These are phyloP conservation scores for Coniophora puteana DNA, from an alignment of 1,284 basidiomycete genomes.

Conservation along the genomic window DNA sequence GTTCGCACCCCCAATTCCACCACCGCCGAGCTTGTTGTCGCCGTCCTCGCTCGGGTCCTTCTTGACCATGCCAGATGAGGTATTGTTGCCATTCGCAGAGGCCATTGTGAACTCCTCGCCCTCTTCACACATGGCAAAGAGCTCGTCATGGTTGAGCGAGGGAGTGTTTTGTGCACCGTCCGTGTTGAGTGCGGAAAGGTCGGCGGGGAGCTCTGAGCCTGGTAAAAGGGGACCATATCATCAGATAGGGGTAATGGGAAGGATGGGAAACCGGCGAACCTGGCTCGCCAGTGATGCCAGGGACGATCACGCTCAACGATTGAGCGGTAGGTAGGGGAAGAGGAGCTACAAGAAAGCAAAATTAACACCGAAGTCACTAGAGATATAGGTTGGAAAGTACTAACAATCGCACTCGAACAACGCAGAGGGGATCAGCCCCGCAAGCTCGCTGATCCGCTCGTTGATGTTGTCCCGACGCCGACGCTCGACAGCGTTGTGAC, in stretches of 20 bases:
- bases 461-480: conserved; percentile 89
- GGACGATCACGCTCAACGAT: conserved; percentile 6
- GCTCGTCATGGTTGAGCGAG: no score
- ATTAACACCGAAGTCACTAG: neutral
- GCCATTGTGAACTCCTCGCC: conserved; percentile 12
- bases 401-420: conserved; percentile 60
- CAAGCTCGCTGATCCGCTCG: conserved; percentile 88
- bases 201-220: no score
- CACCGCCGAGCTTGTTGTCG: conserved; percentile 12
- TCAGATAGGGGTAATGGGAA: no score
- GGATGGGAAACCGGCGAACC: conserved; percentile 14
- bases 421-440: conserved; percentile 83
- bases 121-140: conserved; percentile 27
- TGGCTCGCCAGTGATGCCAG: conserved; percentile 11
- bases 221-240: no score
- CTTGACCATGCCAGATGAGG: conserved; percentile 21
- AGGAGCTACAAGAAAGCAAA: conserved; percentile 13
- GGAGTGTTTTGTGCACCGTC: no score
- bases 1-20: conserved; percentile 19
- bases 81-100: conserved; percentile 18
- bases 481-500: conserved; percentile 89
- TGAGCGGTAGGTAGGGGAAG: conserved; percentile 15
- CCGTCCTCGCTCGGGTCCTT: conserved; percentile 28
- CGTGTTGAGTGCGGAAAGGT: no score
- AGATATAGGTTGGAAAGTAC: conserved; percentile 11